Evolutionary conservation across 352 stramenopile genomes (phyloP), one percentile per base, ranked within the genome.

Genomic region (Thraustochytrium striatum): DNA sequence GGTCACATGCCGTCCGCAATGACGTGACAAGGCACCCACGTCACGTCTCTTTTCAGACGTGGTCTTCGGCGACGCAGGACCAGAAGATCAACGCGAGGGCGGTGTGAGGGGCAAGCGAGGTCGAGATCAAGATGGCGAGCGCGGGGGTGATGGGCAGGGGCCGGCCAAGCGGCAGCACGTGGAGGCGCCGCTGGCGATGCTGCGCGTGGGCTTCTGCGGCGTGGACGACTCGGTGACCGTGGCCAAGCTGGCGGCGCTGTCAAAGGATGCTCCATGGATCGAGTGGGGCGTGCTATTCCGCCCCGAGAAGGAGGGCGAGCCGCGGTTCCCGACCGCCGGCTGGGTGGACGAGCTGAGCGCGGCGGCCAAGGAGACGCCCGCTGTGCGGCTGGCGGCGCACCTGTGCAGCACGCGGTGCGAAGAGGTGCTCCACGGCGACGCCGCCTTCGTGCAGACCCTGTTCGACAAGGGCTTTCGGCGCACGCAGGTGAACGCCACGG

Each of bases 401-500:
- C 69, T 93, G 2, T 93, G 89, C 79, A 87, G 87, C 59, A 81
- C 73, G 35, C 82, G 88, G 33, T 88, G 90, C 7, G 89, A 91
- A 69, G 85, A 91, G 75, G 83, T 92, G 28, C 78, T 93, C 9
- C 72, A 69, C 5, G 85, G 85, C 28, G 85, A 91, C 68, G 30
- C 32, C 81, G 83, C 73, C 21, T 92, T 93, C 75, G 33, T 92
- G 0, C 25, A 65, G 13, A 69, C 79, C 55, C 62, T 93, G 2
- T 32, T 78, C 30, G 39, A 57, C 25, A 84, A 84, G 81, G 88
- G 87, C 59, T 93, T 93, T 82, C 50, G 80, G 43, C 84, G 89
- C 50, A 85, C 92, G 5, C 89, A 93, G 83, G 87, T 93, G 62
- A 93, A 93, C 81, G 88, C 89, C 1, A 93, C 89, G 9, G 85